A percentile compares a stretch with the other conserved stretches of the same genome.
Evolutionary conservation across 192 early-diverging fungal species (phyloP).

Genomic region (Entrophospora sp.): DNA sequence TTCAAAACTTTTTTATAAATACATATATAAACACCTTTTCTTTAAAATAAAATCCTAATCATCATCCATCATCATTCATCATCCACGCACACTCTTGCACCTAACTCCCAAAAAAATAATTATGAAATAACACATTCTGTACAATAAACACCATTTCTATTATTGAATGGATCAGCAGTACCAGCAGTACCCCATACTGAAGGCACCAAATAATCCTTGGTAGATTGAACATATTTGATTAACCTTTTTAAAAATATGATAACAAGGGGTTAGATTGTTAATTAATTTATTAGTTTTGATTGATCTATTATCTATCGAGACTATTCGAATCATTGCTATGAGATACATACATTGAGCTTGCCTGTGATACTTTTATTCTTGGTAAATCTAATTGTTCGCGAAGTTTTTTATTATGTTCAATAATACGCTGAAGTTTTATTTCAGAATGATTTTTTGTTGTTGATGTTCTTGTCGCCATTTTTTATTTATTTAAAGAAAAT

Average conservation of each 20-base stretch:
- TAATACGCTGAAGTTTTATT: slow-evolving; percentile 29
- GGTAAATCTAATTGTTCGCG: slow-evolving; percentile 33
- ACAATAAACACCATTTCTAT: background rate
- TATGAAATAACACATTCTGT: background rate
- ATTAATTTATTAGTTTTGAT: no score
- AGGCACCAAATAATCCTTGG: slow-evolving; percentile 16
- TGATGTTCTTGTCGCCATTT: no score
- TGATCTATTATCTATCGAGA: no score
- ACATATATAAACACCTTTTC: no score
- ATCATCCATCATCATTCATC: no score
- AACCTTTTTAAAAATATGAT: background rate
- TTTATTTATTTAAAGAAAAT: no score
- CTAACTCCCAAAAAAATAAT: background rate
- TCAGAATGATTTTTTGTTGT: slow-evolving; percentile 29
- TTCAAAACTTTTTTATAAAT: no score
- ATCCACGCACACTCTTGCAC: no score
- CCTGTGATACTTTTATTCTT: slow-evolving; percentile 31
- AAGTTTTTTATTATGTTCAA: slow-evolving; percentile 30
- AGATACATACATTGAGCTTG: slow-evolving; percentile 25
- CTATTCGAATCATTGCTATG: no score
- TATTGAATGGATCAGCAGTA: slow-evolving; percentile 7
- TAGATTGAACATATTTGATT: slow-evolving; percentile 6
- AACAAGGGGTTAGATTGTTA: background rate
- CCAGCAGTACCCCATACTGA: slow-evolving; percentile 13
- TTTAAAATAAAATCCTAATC: no score